Conservation (phyloP, 345 rosid species). For the Capsella bursapastoris region DNA sequence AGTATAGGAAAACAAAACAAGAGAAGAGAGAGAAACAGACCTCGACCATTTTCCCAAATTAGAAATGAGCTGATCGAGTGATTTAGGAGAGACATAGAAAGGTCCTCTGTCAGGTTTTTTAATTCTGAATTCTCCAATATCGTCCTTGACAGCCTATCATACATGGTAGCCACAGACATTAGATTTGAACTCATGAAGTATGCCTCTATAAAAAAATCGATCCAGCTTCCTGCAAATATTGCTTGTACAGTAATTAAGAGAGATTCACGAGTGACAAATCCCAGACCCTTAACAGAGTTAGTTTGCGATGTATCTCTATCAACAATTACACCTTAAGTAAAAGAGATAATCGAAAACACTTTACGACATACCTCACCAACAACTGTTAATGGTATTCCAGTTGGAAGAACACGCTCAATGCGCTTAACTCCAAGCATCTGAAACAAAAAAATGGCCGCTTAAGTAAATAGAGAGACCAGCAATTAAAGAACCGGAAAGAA, state of each 20-base stretch:
- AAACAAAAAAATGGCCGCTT: constrained; percentile 30
- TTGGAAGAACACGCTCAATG: constrained; percentile 88
- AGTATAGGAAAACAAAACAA: not conserved
- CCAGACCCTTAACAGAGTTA: not conserved
- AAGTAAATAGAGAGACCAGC: constrained; percentile 32
- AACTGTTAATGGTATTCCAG: constrained; percentile 87
- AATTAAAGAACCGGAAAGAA: not conserved
- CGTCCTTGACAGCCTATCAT: constrained; percentile 98
- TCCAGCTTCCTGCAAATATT: constrained; percentile 12
- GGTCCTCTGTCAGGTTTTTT: constrained; percentile 78
- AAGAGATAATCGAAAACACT: not conserved
- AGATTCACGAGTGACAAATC: not conserved
- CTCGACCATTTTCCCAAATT: constrained; percentile 98
- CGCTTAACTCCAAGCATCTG: constrained; percentile 99
- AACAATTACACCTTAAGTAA: constrained; percentile 6
- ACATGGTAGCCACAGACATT: constrained; percentile 23
- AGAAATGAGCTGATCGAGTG: constrained; percentile 83
- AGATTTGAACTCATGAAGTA: constrained; percentile 1
- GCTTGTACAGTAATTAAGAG: not conserved
- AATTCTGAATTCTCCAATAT: constrained; percentile 79
- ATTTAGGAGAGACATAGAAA: constrained; percentile 82
- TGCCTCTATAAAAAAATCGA: constrained; percentile 22
- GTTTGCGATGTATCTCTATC: not conserved
- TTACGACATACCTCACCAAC: constrained; percentile 84
- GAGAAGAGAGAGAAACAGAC: constrained; percentile 43